phyloP scores from a whole-genome alignment of 192 early-diverging fungal genomes.

The Geranomyces variabilis region DNA sequence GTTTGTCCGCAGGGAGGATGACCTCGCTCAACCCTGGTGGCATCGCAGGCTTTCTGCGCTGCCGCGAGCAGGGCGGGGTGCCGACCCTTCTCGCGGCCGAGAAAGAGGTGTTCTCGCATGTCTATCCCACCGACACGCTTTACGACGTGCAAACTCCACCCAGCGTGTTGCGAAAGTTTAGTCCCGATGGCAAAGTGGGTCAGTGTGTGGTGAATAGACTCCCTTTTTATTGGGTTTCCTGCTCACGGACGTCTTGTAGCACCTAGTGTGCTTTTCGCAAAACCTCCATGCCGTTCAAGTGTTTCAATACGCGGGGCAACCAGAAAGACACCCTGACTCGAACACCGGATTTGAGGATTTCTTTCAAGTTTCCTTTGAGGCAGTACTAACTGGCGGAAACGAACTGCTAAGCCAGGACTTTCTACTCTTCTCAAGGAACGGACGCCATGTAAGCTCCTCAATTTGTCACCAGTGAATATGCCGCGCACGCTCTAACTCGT shows the following conservation, averaged over 20 bases:
- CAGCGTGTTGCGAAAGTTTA: conserved; percentile 45
- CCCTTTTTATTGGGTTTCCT: no score
- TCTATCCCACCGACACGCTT: conserved; percentile 51
- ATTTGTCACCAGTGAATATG: neutral
- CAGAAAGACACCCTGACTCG: conserved; percentile 6
- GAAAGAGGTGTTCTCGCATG: conserved; percentile 28
- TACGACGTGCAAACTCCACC: conserved; percentile 41
- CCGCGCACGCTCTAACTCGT: neutral
- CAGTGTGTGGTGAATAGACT: no score
- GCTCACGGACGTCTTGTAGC: conserved; percentile 21
- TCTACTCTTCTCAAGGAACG: conserved; percentile 62
- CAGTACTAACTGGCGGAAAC: conserved; percentile 37
- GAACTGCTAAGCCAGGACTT: conserved; percentile 66
- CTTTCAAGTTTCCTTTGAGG: conserved; percentile 46
- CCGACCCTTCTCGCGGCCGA: neutral
- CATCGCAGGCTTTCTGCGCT: no score
- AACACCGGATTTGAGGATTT: conserved; percentile 35
- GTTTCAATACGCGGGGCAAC: conserved; percentile 32
- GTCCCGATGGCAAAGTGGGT: conserved; percentile 54
- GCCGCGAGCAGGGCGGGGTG: no score
- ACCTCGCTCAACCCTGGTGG: no score
- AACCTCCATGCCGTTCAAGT: conserved; percentile 43
- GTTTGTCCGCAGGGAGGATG: no score
- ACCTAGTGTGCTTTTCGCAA: conserved; percentile 49
- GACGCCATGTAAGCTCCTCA: conserved; percentile 48